Evolutionary conservation across 371 early-diverging fungal species (phyloP).

Genomic region (Phascolomyces articulosus): DNA sequence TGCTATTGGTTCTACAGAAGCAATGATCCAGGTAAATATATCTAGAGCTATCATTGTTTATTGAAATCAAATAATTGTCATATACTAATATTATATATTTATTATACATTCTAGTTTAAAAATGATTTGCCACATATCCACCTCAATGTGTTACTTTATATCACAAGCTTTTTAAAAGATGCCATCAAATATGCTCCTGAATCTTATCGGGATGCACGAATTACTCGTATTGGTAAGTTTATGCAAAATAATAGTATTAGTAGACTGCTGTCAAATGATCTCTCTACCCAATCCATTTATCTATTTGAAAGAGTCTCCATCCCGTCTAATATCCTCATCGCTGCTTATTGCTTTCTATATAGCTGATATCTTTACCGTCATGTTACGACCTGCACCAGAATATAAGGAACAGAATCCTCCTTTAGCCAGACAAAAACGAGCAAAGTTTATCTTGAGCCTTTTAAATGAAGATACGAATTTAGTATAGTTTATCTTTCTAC

Average conservation of each 20-base stretch:
- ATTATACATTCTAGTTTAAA: constrained; percentile 49
- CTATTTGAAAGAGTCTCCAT: too few species aligned
- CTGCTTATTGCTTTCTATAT: too few species aligned
- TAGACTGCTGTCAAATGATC: too few species aligned
- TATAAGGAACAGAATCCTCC: constrained; percentile 50
- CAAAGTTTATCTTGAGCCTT: constrained; percentile 34
- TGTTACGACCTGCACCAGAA: constrained; percentile 43
- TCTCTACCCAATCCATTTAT: too few species aligned
- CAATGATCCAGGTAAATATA: constrained; percentile 44
- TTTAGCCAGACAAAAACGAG: constrained; percentile 34
- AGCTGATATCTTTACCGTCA: constrained; percentile 50
- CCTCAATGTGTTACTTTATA: constrained; percentile 74
- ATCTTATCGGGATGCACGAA: constrained; percentile 33
- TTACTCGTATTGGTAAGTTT: constrained; percentile 47
- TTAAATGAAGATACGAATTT: not conserved
- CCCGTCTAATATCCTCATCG: too few species aligned
- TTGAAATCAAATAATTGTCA: too few species aligned
- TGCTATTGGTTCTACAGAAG: constrained; percentile 51
- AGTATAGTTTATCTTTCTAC: not conserved
- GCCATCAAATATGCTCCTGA: constrained; percentile 51
- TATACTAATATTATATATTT: too few species aligned
- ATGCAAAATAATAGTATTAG: not conserved
- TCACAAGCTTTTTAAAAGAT: constrained; percentile 76
- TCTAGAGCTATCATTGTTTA: constrained; percentile 4
- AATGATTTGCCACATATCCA: constrained; percentile 67